Evolutionary conservation across 306 rosid species (phyloP), one percentile per base, ranked within the genome.

Genomic region (Dalbergia cultrata): DNA sequence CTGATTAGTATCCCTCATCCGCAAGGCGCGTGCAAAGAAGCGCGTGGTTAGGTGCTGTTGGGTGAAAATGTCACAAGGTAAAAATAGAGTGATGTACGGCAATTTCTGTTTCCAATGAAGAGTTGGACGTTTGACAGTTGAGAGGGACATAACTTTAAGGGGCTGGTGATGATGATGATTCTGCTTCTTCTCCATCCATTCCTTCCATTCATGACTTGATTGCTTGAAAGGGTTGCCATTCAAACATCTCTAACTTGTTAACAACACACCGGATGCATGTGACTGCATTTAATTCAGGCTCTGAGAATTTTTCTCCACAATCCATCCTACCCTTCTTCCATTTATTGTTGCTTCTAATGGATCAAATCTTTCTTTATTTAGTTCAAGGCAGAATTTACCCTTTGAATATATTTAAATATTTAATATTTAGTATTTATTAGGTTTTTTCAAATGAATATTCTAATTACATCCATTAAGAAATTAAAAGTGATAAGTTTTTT

Each of bases 241-340:
- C 44, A 65, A 18, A 47, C 52, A 11, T 47, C 13, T 7, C 13
- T 26, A 47, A 70, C 43, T 39, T 50, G 26, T 26, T 43, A 43
- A 26, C 49, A 17, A 17, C 84, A 45, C 79, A 67, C 81, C 18
- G 9, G 11, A 44, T 34, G 59, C 83, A 77, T 63, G 87, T 83
- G 85, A 86, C 19, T 18, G 3, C 56, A 74, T 67, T 86, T 0
- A 83, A 21, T 83, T 80, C 82, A 82, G 19, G 68, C 31, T 82
- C 35, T 18, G 4, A 18, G 19, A 26, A 26, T 5, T 39, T 41
- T 64, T 41, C 19, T 17, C 72, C 19, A 9, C 47, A 10, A 6
- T 13, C 56, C 60, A 3, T n/a, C 9, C 11, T 18, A n/a, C 7
- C 60, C 11, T 41, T 7, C 11, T 0, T 10, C 71, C 26, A 35